phyloP scores from a whole-genome alignment of 169 alveolate genomes.

The Sarcocystis neurona region DNA sequence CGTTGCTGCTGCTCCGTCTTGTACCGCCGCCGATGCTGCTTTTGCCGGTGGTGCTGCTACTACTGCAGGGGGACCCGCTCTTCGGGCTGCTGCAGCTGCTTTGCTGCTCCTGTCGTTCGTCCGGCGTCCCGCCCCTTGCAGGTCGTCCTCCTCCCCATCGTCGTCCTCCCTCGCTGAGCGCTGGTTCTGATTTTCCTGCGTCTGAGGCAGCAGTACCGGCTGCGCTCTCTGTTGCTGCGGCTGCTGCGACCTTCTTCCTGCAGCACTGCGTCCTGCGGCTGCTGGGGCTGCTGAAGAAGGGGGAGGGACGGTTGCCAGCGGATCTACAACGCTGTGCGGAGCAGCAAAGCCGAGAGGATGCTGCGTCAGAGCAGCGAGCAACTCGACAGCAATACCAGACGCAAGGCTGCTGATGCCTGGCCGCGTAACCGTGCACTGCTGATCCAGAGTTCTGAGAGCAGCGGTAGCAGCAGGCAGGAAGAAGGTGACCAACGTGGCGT shows the following conservation, averaged over 20 bases:
- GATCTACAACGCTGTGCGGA: conserved; percentile 47
- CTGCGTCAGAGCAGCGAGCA: conserved; percentile 84
- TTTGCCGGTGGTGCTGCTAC: too few species aligned
- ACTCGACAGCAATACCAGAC: conserved; percentile 85
- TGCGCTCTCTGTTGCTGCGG: too few species aligned
- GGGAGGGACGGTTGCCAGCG: conserved; percentile 30
- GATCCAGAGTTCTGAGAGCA: conserved; percentile 83
- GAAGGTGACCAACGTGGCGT: too few species aligned
- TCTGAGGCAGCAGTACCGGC: too few species aligned
- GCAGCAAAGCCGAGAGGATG: conserved; percentile 70
- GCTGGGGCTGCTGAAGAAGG: conserved; percentile 41
- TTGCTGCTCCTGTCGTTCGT: background rate
- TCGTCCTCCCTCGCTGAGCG: background rate
- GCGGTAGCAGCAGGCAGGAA: too few species aligned
- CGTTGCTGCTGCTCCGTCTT: conserved; percentile 17
- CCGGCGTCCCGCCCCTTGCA: too few species aligned
- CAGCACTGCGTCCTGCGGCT: background rate
- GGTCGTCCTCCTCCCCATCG: background rate
- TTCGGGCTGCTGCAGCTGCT: too few species aligned
- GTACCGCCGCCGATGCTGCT: background rate
- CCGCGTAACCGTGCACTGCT: conserved; percentile 93
- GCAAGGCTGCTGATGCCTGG: conserved; percentile 90
- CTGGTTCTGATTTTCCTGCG: too few species aligned
- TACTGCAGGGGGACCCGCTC: too few species aligned
- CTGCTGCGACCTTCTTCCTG: background rate